phyloP scores from a whole-genome alignment of 768 basidiomycete species.

The Porpolomopsis calyptriformis region DNA sequence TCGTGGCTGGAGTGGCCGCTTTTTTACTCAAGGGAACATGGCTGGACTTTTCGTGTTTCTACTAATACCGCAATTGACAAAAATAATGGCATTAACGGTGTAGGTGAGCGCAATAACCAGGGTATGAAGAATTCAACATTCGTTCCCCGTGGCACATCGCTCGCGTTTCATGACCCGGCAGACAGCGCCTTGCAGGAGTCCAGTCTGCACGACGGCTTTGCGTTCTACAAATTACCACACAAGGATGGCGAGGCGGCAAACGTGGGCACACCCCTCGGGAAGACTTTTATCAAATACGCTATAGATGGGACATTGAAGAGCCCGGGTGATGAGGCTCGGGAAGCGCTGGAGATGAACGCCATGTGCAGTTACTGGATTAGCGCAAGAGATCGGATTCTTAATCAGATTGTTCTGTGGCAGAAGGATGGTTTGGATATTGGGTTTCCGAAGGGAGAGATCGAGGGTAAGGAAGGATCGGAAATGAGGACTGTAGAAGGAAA shows the following conservation, averaged over 20 bases:
- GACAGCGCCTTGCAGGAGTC: slow-evolving; percentile 50
- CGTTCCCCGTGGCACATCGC: slow-evolving; percentile 28
- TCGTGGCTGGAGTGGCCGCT: slow-evolving; percentile 85
- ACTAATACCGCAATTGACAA: slow-evolving; percentile 29
- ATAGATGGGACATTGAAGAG: slow-evolving; percentile 82
- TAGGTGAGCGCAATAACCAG: neutral
- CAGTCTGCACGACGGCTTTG: slow-evolving; percentile 31
- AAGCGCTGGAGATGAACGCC: slow-evolving; percentile 84
- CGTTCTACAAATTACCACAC: slow-evolving; percentile 91
- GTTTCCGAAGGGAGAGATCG: slow-evolving; percentile 23
- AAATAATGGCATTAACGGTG: neutral
- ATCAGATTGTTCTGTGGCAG: slow-evolving; percentile 91
- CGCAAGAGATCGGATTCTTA: slow-evolving; percentile 79
- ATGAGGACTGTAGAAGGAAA: slow-evolving; percentile 14
- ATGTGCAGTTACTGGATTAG: slow-evolving; percentile 98
- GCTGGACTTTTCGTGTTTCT: slow-evolving; percentile 84
- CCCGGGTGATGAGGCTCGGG: slow-evolving; percentile 67
- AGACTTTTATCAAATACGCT: slow-evolving; percentile 81
- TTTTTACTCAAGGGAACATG: slow-evolving; percentile 75
- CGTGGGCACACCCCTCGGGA: slow-evolving; percentile 86
- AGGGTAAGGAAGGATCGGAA: too few relatives aligned
- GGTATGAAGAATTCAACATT: neutral
- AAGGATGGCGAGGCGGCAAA: slow-evolving; percentile 92
- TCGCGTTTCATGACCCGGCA: slow-evolving; percentile 51
- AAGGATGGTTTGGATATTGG: slow-evolving; percentile 41